Percentiles rank a stretch among this genome's conserved stretches.
Evolutionary conservation across 2,329 filamentous ascomycete genomes (phyloP).

Genomic region (Hymenoscyphus linearis): DNA sequence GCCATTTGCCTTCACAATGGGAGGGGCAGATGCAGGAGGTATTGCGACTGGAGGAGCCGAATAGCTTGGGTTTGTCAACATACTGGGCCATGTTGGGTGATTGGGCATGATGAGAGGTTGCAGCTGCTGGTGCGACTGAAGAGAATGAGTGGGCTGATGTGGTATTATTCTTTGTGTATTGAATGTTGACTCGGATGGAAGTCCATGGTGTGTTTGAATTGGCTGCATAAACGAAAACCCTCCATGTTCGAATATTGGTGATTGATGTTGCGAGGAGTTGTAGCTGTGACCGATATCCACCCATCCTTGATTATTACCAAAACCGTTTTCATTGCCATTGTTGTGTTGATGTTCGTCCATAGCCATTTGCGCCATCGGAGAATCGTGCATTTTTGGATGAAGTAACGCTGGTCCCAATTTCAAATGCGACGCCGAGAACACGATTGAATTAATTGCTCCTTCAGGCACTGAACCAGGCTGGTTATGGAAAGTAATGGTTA

Average conservation of each 20-base stretch:
- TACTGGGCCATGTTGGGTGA: constrained; percentile 70
- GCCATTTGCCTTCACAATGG: constrained; percentile 36
- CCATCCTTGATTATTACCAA: constrained; percentile 47
- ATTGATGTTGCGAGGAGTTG: constrained; percentile 55
- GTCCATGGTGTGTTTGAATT: constrained; percentile 52
- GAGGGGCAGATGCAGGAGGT: constrained; percentile 45
- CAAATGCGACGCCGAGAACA: constrained; percentile 18
- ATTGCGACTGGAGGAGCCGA: constrained; percentile 54
- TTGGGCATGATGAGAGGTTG: constrained; percentile 69
- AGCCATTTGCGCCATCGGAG: constrained; percentile 33
- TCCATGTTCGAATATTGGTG: constrained; percentile 64
- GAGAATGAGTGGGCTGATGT: constrained; percentile 36
- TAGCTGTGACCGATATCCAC: constrained; percentile 44
- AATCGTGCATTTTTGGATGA: constrained; percentile 31
- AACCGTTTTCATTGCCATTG: constrained; percentile 31
- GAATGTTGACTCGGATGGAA: constrained; percentile 52
- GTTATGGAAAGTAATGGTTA: constrained; percentile 25
- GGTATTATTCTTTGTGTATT: constrained; percentile 45
- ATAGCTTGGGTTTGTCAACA: constrained; percentile 69
- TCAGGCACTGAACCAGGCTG: constrained; percentile 17
- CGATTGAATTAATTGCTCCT: constrained; percentile 12
- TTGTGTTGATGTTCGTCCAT: constrained; percentile 33
- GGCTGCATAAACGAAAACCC: constrained; percentile 56
- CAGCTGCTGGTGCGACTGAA: constrained; percentile 45
- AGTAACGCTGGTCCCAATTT: constrained; percentile 12